Evolutionary conservation across 2,329 filamentous ascomycete genomes (phyloP).

Genomic region (Phialophora tarda): DNA sequence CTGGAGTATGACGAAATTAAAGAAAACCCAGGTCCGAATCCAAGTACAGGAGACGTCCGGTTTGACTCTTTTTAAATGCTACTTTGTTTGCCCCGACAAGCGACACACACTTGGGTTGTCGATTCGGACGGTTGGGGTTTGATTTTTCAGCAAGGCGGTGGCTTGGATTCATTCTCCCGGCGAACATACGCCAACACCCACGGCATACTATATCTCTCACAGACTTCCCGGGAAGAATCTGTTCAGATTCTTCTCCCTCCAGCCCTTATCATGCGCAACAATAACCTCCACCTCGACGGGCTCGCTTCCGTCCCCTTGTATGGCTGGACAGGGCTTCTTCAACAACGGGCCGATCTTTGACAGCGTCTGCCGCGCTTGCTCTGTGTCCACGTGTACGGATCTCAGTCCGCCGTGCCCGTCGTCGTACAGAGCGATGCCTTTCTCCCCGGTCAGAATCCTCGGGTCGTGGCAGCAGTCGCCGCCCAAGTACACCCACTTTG

Average conservation of each 20-base stretch:
- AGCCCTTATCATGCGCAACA: constrained; percentile 37
- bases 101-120: background rate
- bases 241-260: constrained; percentile 36
- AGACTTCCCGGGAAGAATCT: constrained; percentile 34
- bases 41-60: background rate
- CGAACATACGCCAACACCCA: background rate
- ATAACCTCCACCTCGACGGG: constrained; percentile 36
- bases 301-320: constrained; percentile 8
- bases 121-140: background rate
- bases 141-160: background rate
- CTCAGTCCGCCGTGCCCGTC: constrained; percentile 52
- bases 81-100: background rate
- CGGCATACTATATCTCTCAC: background rate
- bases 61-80: background rate
- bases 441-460: constrained; percentile 47
- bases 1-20: too few species aligned
- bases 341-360: constrained; percentile 43
- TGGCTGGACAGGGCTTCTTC: constrained; percentile 28
- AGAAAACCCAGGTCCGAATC: too few species aligned
- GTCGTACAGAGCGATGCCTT: constrained; percentile 58
- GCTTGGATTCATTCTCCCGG: background rate
- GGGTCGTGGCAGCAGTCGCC: constrained; percentile 46
- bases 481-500: constrained; percentile 44
- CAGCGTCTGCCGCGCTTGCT: constrained; percentile 53
- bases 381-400: constrained; percentile 59